Percentiles rank a stretch among this genome's conserved stretches.
phyloP scores from a whole-genome alignment of 371 early-diverging fungal species.

The Nosema muscidifuracis region DNA sequence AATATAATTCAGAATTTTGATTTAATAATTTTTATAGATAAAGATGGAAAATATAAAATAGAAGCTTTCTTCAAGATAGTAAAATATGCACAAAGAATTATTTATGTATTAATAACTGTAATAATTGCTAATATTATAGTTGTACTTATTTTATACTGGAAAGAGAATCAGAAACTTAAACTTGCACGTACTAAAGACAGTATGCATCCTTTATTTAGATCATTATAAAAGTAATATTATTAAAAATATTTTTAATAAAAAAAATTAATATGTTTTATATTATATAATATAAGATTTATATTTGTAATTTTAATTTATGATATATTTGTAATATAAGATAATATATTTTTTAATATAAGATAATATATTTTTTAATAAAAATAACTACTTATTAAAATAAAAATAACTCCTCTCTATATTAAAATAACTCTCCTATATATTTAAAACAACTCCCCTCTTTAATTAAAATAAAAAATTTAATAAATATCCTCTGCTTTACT shows the following conservation, averaged over 20 bases:
- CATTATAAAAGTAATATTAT: slow-evolving; percentile 5
- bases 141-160: slow-evolving; percentile 31
- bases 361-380: too few species aligned
- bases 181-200: slow-evolving; percentile 23
- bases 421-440: too few species aligned
- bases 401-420: too few species aligned
- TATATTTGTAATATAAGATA: too few species aligned
- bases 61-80: slow-evolving; percentile 40
- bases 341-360: too few species aligned
- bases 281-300: too few species aligned
- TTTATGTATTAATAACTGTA: slow-evolving; percentile 39
- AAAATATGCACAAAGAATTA: slow-evolving; percentile 36
- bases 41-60: slow-evolving; percentile 28
- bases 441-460: too few species aligned
- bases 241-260: too few species aligned
- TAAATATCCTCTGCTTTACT: neutral
- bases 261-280: too few species aligned
- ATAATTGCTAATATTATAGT: slow-evolving; percentile 29
- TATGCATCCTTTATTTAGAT: slow-evolving; percentile 32
- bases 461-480: too few species aligned
- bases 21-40: slow-evolving; percentile 34
- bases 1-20: slow-evolving; percentile 56
- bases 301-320: too few species aligned
- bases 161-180: slow-evolving; percentile 32
- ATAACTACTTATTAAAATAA: too few species aligned